Percentiles rank a stretch among this genome's conserved stretches.
These are phyloP conservation scores for Arthroderma sp. DNA, from an alignment of 2,329 filamentous ascomycete genomes.

Conservation along the genomic window DNA sequence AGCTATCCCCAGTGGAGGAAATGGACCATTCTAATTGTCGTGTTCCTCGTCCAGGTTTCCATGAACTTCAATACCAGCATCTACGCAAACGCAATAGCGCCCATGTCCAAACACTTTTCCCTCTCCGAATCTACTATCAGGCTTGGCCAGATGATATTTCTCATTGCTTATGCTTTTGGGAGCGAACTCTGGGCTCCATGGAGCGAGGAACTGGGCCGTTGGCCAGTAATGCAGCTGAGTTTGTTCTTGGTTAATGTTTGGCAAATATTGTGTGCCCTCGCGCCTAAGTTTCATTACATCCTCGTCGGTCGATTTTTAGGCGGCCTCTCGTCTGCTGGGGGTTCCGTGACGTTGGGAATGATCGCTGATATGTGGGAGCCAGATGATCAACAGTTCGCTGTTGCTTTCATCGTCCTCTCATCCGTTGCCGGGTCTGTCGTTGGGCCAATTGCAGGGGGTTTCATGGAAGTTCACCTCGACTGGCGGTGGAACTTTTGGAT, in stretches of 20 bases:
- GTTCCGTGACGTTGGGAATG: constrained; percentile 51
- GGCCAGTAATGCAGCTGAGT: constrained; percentile 59
- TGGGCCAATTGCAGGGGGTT: constrained; percentile 40
- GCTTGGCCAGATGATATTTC: constrained; percentile 60
- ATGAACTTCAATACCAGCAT: constrained; percentile 69
- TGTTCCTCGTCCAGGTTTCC: constrained; percentile 57
- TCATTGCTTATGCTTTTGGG: constrained; percentile 67
- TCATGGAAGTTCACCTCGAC: constrained; percentile 33
- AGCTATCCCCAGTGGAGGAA: constrained; percentile 50
- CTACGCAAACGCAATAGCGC: constrained; percentile 53
- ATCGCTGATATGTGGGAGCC: constrained; percentile 50
- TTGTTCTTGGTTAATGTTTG: constrained; percentile 65
- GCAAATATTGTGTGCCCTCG: constrained; percentile 57
- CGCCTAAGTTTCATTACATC: constrained; percentile 56
- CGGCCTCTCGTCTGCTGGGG: constrained; percentile 50
- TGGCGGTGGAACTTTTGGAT: constrained; percentile 54
- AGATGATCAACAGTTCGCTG: constrained; percentile 44
- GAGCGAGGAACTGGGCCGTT: constrained; percentile 68
- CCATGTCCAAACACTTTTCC: constrained; percentile 51
- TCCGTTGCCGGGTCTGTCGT: constrained; percentile 40
- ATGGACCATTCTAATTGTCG: constrained; percentile 54
- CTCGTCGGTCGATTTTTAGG: constrained; percentile 55
- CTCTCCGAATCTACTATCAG: constrained; percentile 56
- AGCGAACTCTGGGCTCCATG: constrained; percentile 81
- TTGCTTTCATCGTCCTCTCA: constrained; percentile 47